phyloP scores from a whole-genome alignment of 139 green algal species.

The Chlamydomonas urium region DNA sequence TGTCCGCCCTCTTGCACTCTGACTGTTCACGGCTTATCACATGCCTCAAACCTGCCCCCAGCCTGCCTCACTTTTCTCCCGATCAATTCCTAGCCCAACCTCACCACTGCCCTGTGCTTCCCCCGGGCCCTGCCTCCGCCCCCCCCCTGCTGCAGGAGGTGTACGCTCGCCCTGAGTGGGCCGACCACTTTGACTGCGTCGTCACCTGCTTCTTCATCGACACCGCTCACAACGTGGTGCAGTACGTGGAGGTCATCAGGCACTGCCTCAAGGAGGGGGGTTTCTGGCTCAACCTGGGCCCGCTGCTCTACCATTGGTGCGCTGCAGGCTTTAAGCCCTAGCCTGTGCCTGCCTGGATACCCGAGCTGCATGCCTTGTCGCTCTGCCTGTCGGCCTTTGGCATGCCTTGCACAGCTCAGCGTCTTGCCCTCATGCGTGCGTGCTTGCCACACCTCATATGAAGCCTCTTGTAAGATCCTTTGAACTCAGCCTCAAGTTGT shows the following conservation, averaged over 20 bases:
- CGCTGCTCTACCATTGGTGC: slow-evolving; percentile 95
- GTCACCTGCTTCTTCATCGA: slow-evolving; percentile 98
- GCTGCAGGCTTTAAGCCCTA: slow-evolving; percentile 13
- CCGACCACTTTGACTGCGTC: slow-evolving; percentile 78
- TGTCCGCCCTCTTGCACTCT: too few species aligned
- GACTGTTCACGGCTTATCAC: too few species aligned
- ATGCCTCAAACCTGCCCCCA: too few species aligned
- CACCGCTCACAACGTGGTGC: slow-evolving; percentile 96
- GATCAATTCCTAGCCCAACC: too few species aligned
- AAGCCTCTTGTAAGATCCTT: not conserved
- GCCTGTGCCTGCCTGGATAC: not conserved
- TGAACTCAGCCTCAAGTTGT: not conserved
- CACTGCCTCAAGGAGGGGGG: slow-evolving; percentile 55
- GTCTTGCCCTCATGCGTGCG: not conserved
- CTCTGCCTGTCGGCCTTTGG: not conserved
- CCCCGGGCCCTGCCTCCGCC: too few species aligned
- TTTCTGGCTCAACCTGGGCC: slow-evolving; percentile 89
- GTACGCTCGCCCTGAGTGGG: slow-evolving; percentile 30
- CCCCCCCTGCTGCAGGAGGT: slow-evolving; percentile 42
- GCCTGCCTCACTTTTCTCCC: too few species aligned
- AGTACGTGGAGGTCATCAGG: slow-evolving; percentile 82
- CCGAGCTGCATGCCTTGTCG: not conserved
- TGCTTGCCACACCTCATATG: too few species aligned
- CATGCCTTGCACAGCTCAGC: not conserved
- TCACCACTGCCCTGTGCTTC: too few species aligned